These are phyloP conservation scores for Phaffomyces antillensis DNA, from an alignment of 805 yeast genomes.

Conservation along the genomic window DNA sequence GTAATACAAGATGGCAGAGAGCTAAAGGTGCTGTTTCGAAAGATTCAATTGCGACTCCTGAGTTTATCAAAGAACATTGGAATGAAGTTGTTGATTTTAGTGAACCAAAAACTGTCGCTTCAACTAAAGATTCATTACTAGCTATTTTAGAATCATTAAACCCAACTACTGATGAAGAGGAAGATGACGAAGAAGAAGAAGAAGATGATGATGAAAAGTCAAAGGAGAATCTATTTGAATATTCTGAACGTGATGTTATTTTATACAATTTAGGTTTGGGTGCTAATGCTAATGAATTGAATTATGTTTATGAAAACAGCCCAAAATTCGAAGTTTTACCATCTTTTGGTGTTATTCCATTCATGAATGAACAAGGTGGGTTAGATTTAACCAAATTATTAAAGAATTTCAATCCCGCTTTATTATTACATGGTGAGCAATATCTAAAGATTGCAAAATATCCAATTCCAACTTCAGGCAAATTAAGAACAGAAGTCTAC, in stretches of 20 bases:
- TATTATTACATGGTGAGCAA: slow-evolving; percentile 92
- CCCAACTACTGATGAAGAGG: slow-evolving; percentile 29
- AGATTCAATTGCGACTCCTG: slow-evolving; percentile 42
- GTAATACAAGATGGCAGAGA: slow-evolving; percentile 92
- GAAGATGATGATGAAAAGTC: slow-evolving; percentile 42
- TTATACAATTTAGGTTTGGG: slow-evolving; percentile 89
- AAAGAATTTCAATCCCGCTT: slow-evolving; percentile 81
- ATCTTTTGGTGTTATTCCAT: slow-evolving; percentile 84
- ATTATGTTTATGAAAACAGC: slow-evolving; percentile 73
- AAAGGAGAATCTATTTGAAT: slow-evolving; percentile 40
- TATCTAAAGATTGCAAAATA: slow-evolving; percentile 67
- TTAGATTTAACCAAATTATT: slow-evolving; percentile 54
- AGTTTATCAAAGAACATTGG: slow-evolving; percentile 65
- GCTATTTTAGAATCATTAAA: slow-evolving; percentile 62
- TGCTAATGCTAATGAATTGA: slow-evolving; percentile 67
- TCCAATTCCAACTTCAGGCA: slow-evolving; percentile 73
- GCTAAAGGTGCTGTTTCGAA: slow-evolving; percentile 74
- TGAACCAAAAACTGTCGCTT: slow-evolving; percentile 43
- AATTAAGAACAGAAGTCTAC: slow-evolving; percentile 49
- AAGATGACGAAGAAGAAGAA: slow-evolving; percentile 34
- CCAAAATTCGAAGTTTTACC: slow-evolving; percentile 80
- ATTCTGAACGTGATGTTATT: slow-evolving; percentile 63
- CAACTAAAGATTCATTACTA: slow-evolving; percentile 73
- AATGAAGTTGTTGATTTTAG: slow-evolving; percentile 57
- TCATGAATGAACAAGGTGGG: slow-evolving; percentile 57